Conservation (phyloP, 345 rosid species). For the Eucalyptus cloeziana region DNA sequence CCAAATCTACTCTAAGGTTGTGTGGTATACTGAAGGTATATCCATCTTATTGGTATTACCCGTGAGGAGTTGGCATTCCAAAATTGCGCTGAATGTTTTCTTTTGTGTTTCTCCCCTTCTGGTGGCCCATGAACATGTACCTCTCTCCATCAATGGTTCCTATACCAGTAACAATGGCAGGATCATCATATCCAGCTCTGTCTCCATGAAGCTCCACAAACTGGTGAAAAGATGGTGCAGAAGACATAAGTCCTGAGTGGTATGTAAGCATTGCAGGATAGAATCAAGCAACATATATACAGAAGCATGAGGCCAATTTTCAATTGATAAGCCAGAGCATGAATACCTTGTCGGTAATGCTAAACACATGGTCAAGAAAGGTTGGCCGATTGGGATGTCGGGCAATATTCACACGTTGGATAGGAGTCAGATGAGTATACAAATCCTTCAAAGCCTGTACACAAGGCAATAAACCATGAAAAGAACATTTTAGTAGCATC, state of each 20-base stretch:
- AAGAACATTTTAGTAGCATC: neutral
- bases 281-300: neutral
- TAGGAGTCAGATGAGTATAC: conserved; percentile 73
- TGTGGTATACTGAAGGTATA: neutral
- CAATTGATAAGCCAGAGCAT: neutral
- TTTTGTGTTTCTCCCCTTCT: conserved; percentile 98
- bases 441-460: conserved; percentile 74
- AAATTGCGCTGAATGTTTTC: conserved; percentile 91
- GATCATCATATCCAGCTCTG: conserved; percentile 96
- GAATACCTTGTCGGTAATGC: conserved; percentile 82
- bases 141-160: conserved; percentile 83
- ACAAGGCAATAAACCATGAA: neutral
- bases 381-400: conserved; percentile 97
- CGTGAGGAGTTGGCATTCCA: conserved; percentile 99
- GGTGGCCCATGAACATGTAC: conserved; percentile 96
- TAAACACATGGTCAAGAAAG: conserved; percentile 88
- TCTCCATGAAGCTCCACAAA: conserved; percentile 99
- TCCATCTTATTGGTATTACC: conserved; percentile 18
- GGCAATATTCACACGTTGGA: conserved; percentile 91
- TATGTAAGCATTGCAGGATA: neutral
- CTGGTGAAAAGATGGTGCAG: conserved; percentile 21
- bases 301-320: neutral
- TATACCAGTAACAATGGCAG: conserved; percentile 92
- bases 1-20: neutral
- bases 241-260: neutral